Evolutionary conservation across 345 rosid genomes (phyloP), one percentile per base, ranked within the genome.

Genomic region (Raphanus raphanistrum): DNA sequence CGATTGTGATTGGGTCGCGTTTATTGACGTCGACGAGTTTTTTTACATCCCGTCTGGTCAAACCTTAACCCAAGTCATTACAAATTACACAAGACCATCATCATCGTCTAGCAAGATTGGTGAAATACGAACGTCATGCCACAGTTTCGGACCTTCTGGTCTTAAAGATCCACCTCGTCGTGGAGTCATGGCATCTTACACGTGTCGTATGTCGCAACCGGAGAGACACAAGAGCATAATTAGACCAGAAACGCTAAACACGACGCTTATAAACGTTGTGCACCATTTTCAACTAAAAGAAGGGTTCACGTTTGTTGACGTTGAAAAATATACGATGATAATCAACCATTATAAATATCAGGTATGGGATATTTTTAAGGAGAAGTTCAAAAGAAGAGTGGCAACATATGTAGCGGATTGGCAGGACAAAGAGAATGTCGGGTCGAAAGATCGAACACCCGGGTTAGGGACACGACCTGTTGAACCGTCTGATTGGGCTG

Each of bases 191-290:
- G 79, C 81, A 0, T 88, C 95, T 16, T 93, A 93, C 80, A 88
- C 93, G 0, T 89, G 95, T 63, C 81, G 98, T 29, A 16, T 88
- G 79, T 48, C 25, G 0, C 65, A 59, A 0, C 85, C 89, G 2
- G 94, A 90, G 86, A 85, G 98, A 63, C 98, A 93, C 84, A 89
- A 93, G 87, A 91, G 98, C 61, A 88, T 90, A 75, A 84, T 93
- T 9, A 82, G 73, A 31, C 93, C 93, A 0, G 97, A 93, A 79
- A 86, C 95, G 17, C 70, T 93, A 82, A 89, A 86, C 78, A 73
- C 94, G 0, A 77, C 90, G 1, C 73, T 93, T 74, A 80, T 90
- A 66, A 93, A 91, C 43, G 88, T 87, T 67, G 97, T 91, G 79
- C 98, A 93, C 43, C 97, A 93, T 82, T 93, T 93, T 74, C 92